Evolutionary conservation across 1,139 yeast species (phyloP).

Genomic region (Magnusiomyces fungicola): DNA sequence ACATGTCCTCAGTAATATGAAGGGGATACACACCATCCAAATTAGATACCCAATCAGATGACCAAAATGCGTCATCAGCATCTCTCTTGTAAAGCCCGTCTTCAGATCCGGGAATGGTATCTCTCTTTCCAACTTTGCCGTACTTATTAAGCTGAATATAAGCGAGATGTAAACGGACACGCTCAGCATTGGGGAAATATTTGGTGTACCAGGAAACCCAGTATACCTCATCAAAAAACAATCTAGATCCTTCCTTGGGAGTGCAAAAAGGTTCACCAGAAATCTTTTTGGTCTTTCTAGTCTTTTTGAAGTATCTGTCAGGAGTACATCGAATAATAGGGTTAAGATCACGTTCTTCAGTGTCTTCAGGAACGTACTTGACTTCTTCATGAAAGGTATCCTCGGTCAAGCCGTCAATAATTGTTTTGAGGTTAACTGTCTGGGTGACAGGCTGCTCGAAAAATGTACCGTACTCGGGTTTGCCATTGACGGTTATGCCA

Average conservation of each 20-base stretch:
- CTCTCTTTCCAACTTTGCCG: slow-evolving; percentile 19
- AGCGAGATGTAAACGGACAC: slow-evolving; percentile 61
- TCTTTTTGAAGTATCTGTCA: slow-evolving; percentile 50
- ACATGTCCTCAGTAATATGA: slow-evolving; percentile 54
- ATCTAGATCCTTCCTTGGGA: slow-evolving; percentile 53
- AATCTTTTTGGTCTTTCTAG: slow-evolving; percentile 51
- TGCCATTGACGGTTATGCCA: slow-evolving; percentile 56
- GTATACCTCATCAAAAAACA: slow-evolving; percentile 55
- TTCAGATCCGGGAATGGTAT: slow-evolving; percentile 24
- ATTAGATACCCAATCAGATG: slow-evolving; percentile 65
- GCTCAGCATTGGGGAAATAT: slow-evolving; percentile 44
- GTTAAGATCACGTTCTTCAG: slow-evolving; percentile 52
- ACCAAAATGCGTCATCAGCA: slow-evolving; percentile 48
- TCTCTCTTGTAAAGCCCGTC: slow-evolving; percentile 14
- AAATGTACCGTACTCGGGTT: slow-evolving; percentile 70
- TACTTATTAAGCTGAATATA: slow-evolving; percentile 61
- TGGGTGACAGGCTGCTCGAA: slow-evolving; percentile 57
- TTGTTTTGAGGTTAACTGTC: slow-evolving; percentile 28
- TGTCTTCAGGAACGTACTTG: slow-evolving; percentile 43
- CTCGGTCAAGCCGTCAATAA: slow-evolving; percentile 17
- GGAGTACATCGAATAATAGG: slow-evolving; percentile 86
- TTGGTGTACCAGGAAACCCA: slow-evolving; percentile 76
- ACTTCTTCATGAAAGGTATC: slow-evolving; percentile 38
- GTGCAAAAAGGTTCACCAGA: slow-evolving; percentile 73
- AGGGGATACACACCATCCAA: slow-evolving; percentile 59